A percentile compares a stretch with the other conserved stretches of the same genome.
Conservation (phyloP, 192 early-diverging fungal species). For the Irineochytrium annulatum region DNA sequence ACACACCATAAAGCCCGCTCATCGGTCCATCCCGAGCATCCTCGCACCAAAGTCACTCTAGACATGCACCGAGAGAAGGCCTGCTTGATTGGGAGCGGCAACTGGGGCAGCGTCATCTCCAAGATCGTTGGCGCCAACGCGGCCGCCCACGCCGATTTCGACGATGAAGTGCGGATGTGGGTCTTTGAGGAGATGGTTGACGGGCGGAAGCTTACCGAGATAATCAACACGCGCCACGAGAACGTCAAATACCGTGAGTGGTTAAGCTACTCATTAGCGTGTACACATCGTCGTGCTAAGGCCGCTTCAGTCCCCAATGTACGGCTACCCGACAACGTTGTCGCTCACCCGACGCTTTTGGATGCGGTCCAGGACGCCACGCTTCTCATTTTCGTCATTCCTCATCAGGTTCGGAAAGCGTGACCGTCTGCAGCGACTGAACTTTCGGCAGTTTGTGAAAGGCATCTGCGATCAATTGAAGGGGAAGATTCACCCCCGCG, state of each 20-base stretch:
- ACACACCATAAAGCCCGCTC: no score
- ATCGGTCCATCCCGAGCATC: no score
- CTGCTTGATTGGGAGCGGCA: constrained; percentile 89
- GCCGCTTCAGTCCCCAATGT: constrained; percentile 68
- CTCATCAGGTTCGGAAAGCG: constrained; percentile 65
- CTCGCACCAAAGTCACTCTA: no score
- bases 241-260: constrained; percentile 55
- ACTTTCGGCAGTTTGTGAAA: constrained; percentile 64
- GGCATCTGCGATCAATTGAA: constrained; percentile 78
- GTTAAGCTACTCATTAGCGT: no score
- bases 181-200: constrained; percentile 91
- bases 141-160: constrained; percentile 57
- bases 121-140: constrained; percentile 90
- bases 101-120: constrained; percentile 94
- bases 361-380: constrained; percentile 78
- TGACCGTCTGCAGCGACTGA: neutral
- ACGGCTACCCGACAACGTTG: constrained; percentile 77
- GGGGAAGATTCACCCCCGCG: constrained; percentile 63
- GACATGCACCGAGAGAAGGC: no score
- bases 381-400: constrained; percentile 91
- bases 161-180: constrained; percentile 85
- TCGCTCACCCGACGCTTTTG: constrained; percentile 77
- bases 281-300: constrained; percentile 27
- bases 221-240: constrained; percentile 92
- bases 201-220: constrained; percentile 81